These are phyloP conservation scores for Seiridium cupressi DNA, from an alignment of 2,329 filamentous ascomycete species.

Conservation along the genomic window DNA sequence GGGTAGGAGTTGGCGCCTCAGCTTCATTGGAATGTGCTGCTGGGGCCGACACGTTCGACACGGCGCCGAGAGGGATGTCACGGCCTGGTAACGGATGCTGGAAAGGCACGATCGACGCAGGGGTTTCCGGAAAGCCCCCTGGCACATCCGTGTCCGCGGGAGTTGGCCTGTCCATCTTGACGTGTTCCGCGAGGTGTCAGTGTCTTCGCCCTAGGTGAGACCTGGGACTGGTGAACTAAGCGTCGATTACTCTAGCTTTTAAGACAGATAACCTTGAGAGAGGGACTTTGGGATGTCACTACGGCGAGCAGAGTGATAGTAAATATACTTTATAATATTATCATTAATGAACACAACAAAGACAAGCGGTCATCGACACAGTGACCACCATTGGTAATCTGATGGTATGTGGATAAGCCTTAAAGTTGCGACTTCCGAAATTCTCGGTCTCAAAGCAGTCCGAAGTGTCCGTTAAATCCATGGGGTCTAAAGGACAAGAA, in stretches of 20 bases:
- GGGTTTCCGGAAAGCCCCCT: constrained; percentile 30
- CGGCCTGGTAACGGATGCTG: constrained; percentile 11
- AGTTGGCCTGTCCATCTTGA: constrained; percentile 23
- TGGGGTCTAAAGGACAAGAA: not conserved
- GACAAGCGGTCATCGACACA: too few relatives aligned
- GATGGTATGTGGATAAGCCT: not conserved
- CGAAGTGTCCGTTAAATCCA: not conserved
- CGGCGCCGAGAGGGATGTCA: constrained; percentile 5
- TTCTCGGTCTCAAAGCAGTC: not conserved
- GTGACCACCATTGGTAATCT: not conserved
- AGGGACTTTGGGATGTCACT: too few relatives aligned
- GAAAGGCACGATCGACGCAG: constrained; percentile 12
- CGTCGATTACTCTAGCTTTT: not conserved
- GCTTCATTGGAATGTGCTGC: not conserved
- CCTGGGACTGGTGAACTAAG: not conserved
- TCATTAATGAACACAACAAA: too few relatives aligned
- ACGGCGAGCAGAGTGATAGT: too few relatives aligned
- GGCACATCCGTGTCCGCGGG: constrained; percentile 29
- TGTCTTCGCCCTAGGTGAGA: too few relatives aligned
- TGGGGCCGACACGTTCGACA: constrained; percentile 5
- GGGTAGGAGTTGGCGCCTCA: not conserved
- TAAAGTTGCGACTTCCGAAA: not conserved
- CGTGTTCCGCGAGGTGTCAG: not conserved
- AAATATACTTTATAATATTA: too few relatives aligned
- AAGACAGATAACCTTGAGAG: too few relatives aligned